Evolutionary conservation across 140 eudicot species (phyloP).

Genomic region (Stevia rebaudiana): DNA sequence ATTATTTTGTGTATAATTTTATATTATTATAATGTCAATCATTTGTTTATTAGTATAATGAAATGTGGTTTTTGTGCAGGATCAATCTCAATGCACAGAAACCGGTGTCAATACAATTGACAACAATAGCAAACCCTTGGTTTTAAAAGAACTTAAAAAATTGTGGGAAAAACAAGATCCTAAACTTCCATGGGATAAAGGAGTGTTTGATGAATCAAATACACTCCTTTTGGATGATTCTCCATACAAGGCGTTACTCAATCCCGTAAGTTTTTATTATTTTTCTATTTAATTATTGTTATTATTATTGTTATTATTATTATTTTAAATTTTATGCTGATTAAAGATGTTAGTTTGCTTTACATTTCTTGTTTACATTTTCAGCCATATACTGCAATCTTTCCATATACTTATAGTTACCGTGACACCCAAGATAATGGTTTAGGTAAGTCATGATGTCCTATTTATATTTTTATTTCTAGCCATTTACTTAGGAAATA

Average conservation of each 20-base stretch:
- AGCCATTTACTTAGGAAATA: background rate
- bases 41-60: background rate
- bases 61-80: slow-evolving; percentile 45
- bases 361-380: background rate
- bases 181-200: slow-evolving; percentile 67
- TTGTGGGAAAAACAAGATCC: slow-evolving; percentile 67
- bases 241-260: slow-evolving; percentile 67
- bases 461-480: background rate
- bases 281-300: background rate
- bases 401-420: slow-evolving; percentile 55
- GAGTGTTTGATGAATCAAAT: slow-evolving; percentile 58
- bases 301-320: background rate
- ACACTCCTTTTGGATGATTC: slow-evolving; percentile 80
- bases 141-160: slow-evolving; percentile 63
- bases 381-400: slow-evolving; percentile 78
- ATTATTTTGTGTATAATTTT: background rate
- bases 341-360: slow-evolving; percentile 2
- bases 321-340: background rate
- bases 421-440: slow-evolving; percentile 43
- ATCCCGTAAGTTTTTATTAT: slow-evolving; percentile 51
- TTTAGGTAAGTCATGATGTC: slow-evolving; percentile 42
- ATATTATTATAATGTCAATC: background rate
- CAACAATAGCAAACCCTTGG: slow-evolving; percentile 52
- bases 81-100: slow-evolving; percentile 70
- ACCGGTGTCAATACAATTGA: slow-evolving; percentile 54